Evolutionary conservation across 305 asterid genomes (phyloP).

Genomic region (Ajuga reptans): DNA sequence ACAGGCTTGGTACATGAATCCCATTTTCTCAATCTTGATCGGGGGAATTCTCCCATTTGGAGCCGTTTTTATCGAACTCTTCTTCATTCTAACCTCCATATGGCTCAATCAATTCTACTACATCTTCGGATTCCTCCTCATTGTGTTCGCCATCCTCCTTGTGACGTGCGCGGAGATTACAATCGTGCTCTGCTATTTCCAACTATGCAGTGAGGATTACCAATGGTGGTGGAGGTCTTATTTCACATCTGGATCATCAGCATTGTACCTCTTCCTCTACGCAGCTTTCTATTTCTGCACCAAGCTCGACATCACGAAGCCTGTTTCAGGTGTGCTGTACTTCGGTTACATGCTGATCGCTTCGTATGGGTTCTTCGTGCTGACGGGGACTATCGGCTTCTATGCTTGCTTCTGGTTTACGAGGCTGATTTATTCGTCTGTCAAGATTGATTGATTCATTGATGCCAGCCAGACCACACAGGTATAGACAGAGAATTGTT

Average conservation of each 20-base stretch:
- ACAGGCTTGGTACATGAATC: slow-evolving; percentile 65
- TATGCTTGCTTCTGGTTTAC: slow-evolving; percentile 61
- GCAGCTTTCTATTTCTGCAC: slow-evolving; percentile 63
- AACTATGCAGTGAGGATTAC: slow-evolving; percentile 57
- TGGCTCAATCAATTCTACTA: slow-evolving; percentile 68
- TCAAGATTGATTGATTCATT: slow-evolving; percentile 53
- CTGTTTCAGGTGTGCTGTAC: slow-evolving; percentile 46
- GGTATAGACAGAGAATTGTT: slow-evolving; percentile 1
- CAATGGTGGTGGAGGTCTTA: slow-evolving; percentile 71
- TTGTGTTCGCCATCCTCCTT: slow-evolving; percentile 45
- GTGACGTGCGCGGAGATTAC: slow-evolving; percentile 58
- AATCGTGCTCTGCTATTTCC: slow-evolving; percentile 57
- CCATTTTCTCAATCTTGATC: slow-evolving; percentile 45
- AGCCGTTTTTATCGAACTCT: slow-evolving; percentile 61
- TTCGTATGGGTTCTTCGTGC: slow-evolving; percentile 47
- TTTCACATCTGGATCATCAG: slow-evolving; percentile 59
- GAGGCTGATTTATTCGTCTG: slow-evolving; percentile 57
- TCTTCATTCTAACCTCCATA: slow-evolving; percentile 57
- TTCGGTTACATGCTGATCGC: slow-evolving; percentile 66
- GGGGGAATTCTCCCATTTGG: slow-evolving; percentile 64
- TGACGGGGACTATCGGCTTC: slow-evolving; percentile 61
- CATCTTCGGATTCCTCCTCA: slow-evolving; percentile 56
- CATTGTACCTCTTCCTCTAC: slow-evolving; percentile 50
- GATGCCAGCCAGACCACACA: no score
- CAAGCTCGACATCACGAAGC: slow-evolving; percentile 54